Conservation (phyloP, 352 stramenopile genomes). For the Pythium dissotocum region DNA sequence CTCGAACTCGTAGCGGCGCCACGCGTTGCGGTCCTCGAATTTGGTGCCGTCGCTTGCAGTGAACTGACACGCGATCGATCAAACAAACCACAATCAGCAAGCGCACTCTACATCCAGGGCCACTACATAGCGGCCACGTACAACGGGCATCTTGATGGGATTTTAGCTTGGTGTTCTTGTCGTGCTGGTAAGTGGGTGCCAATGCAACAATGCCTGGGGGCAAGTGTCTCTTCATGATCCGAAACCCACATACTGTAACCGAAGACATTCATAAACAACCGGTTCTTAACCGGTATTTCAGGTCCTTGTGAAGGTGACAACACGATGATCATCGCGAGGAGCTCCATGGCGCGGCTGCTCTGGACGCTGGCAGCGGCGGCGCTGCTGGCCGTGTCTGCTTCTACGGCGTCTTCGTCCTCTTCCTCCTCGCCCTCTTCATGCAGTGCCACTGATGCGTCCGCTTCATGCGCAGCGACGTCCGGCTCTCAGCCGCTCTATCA, state of each 20-base stretch:
- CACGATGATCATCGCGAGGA: background rate
- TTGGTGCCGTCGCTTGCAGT: slow-evolving; percentile 85
- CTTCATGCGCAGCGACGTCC: background rate
- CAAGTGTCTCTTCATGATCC: slow-evolving; percentile 20
- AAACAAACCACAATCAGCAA: slow-evolving; percentile 20
- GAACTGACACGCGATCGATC: slow-evolving; percentile 37
- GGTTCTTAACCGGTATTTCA: slow-evolving; percentile 5
- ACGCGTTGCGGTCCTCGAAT: slow-evolving; percentile 82
- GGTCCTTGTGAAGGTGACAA: background rate
- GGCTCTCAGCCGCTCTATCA: background rate
- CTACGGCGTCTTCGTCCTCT: background rate
- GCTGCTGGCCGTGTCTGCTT: background rate
- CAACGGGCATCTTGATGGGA: slow-evolving; percentile 17
- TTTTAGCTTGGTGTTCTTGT: background rate
- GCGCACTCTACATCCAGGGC: background rate
- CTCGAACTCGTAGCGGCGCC: slow-evolving; percentile 90
- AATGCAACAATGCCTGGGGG: background rate
- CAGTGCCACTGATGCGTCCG: background rate
- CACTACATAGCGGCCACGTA: background rate
- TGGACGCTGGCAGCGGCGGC: background rate
- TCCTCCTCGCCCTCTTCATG: slow-evolving; percentile 2
- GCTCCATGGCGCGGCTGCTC: background rate
- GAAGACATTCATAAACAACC: background rate
- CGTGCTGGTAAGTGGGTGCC: too few relatives aligned
- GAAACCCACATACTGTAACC: background rate